A percentile compares a stretch with the other conserved stretches of the same genome.
Evolutionary conservation across 78 protist species (phyloP).

Genomic region (Chrysochromulina parva): DNA sequence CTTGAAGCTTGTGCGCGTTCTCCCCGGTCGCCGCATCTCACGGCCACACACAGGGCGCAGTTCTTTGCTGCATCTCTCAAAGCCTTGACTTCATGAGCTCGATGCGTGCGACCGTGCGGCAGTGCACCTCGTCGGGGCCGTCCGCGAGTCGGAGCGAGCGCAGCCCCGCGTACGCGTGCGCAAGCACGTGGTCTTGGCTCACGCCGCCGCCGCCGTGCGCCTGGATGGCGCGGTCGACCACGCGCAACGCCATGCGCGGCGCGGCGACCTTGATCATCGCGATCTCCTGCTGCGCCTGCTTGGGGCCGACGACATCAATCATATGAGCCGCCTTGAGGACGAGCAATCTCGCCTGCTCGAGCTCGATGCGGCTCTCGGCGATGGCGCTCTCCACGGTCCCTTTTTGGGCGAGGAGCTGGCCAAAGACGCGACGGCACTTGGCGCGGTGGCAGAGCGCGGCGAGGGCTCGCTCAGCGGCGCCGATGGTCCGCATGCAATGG

Average conservation of each 20-base stretch:
- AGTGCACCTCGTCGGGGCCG: slow-evolving; percentile 75
- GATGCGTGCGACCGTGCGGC: no score
- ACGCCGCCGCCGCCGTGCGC: slow-evolving; percentile 43
- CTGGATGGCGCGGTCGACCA: slow-evolving; percentile 79
- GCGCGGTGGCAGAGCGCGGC: slow-evolving; percentile 50
- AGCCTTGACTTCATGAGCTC: no score
- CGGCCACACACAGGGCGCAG: no score
- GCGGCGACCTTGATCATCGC: slow-evolving; percentile 67
- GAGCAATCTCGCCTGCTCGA: slow-evolving; percentile 57
- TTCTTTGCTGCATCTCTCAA: no score
- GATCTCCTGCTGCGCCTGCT: slow-evolving; percentile 41
- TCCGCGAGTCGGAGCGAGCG: slow-evolving; percentile 78
- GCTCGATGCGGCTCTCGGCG: slow-evolving; percentile 6
- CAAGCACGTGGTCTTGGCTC: slow-evolving; percentile 23
- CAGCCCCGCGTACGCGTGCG: slow-evolving; percentile 13
- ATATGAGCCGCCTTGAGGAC: slow-evolving; percentile 52
- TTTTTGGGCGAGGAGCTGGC: neutral
- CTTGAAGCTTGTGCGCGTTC: no score
- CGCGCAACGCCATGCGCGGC: slow-evolving; percentile 53
- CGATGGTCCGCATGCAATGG: slow-evolving; percentile 85
- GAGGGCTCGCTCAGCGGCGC: slow-evolving; percentile 61
- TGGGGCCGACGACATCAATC: slow-evolving; percentile 54
- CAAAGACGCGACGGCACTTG: neutral
- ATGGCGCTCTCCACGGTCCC: neutral
- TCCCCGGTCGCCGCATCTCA: no score